phyloP scores from a whole-genome alignment of 2,329 filamentous ascomycete genomes.

The Ophiostoma pallidulum region DNA sequence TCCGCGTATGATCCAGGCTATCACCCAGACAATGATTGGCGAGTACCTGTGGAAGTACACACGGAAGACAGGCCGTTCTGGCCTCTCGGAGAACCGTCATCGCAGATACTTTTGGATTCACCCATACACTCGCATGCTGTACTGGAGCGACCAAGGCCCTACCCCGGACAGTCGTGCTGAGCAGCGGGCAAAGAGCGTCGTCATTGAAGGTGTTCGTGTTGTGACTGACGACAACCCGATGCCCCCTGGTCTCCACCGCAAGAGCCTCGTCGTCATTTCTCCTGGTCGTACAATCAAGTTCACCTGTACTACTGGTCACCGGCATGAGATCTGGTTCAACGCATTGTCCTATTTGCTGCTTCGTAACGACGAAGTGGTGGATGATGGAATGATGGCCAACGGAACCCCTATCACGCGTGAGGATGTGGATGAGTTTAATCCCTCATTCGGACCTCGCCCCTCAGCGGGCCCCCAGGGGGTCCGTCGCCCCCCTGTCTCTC shows the following conservation, averaged over 20 bases:
- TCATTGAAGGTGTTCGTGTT: conserved; percentile 85
- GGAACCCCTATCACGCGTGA: conserved; percentile 46
- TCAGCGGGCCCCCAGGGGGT: conserved; percentile 30
- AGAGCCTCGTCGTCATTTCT: conserved; percentile 84
- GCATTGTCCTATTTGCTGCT: conserved; percentile 87
- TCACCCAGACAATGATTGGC: conserved; percentile 99
- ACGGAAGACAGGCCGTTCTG: conserved; percentile 79
- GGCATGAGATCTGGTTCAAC: conserved; percentile 98
- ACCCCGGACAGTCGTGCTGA: conserved; percentile 66
- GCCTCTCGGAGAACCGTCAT: conserved; percentile 83
- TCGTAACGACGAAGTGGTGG: conserved; percentile 45
- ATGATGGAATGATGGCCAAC: conserved; percentile 46
- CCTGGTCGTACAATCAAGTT: conserved; percentile 87
- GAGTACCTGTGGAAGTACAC: conserved; percentile 99
- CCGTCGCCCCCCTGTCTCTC: conserved; percentile 48
- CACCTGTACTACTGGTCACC: conserved; percentile 83
- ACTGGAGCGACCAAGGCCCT: conserved; percentile 92
- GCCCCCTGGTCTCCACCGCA: conserved; percentile 87
- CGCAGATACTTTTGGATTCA: conserved; percentile 98
- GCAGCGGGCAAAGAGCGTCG: conserved; percentile 75
- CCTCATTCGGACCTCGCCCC: conserved; percentile 35
- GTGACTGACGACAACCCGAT: conserved; percentile 91
- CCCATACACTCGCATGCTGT: conserved; percentile 89
- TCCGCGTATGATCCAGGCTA: conserved; percentile 96
- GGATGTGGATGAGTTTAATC: conserved; percentile 75